A percentile compares a stretch with the other conserved stretches of the same genome.
These are phyloP conservation scores for Globisporangium nagaii DNA, from an alignment of 352 stramenopile genomes.

Conservation along the genomic window DNA sequence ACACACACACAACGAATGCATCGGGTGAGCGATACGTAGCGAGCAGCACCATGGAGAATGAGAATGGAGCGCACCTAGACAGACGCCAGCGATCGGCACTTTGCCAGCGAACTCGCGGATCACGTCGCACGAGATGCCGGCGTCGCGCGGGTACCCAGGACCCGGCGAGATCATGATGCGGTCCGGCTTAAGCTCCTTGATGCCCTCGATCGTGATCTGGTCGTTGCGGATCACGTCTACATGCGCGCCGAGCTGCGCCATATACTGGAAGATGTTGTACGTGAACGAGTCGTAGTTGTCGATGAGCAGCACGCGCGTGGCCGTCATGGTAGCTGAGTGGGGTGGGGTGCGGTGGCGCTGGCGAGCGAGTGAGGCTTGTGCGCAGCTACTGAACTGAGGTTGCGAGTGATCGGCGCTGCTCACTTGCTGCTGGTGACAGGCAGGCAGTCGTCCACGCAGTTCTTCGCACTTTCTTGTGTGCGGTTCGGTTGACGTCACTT, in stretches of 20 bases:
- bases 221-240: slow-evolving; percentile 84
- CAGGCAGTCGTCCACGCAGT: neutral
- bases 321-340: slow-evolving; percentile 18
- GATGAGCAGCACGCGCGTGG: slow-evolving; percentile 78
- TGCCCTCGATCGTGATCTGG: slow-evolving; percentile 78
- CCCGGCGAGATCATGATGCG: slow-evolving; percentile 88
- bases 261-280: slow-evolving; percentile 89
- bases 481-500: neutral
- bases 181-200: slow-evolving; percentile 64
- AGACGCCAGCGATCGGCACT: slow-evolving; percentile 82
- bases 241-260: slow-evolving; percentile 75
- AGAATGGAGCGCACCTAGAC: slow-evolving; percentile 33
- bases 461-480: slow-evolving; percentile 14
- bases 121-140: slow-evolving; percentile 77
- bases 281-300: slow-evolving; percentile 91
- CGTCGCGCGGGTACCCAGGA: slow-evolving; percentile 75
- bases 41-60: neutral
- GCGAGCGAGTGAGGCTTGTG: neutral
- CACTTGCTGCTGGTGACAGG: neutral
- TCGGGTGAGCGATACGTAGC: too few species aligned
- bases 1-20: neutral
- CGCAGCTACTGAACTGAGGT: too few species aligned
- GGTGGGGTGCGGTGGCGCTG: neutral
- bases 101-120: slow-evolving; percentile 79
- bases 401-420: neutral